Evolutionary conservation across 164 flowering plant species (phyloP), one percentile per base, ranked within the genome.

Genomic region (Taxillus chinensis): DNA sequence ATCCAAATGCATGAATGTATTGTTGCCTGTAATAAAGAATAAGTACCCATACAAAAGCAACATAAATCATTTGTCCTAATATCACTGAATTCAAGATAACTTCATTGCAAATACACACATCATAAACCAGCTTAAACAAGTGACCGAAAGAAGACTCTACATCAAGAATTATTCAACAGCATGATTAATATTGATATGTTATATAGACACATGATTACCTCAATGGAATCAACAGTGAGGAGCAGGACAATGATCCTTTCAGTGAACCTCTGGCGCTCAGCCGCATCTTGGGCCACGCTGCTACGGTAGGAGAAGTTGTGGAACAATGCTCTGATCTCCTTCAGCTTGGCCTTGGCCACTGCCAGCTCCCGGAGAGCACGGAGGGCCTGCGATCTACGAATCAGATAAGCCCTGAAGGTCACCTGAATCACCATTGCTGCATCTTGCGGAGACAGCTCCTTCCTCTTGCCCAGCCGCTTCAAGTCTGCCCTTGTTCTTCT

Each of bases 181-280:
- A 16, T 17, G 7, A 55, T 11, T 3, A n/a, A 8, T 11, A 55
- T 55, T 27, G 0, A 15, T 55, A 8, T 55, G 13, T 6, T 55
- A 55, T 5, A 55, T 55, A n/a, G 58, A 17, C 37, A 11, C 9
- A 41, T 17, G 11, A 13, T 41, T 81, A 90, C 98, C 96, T 88
- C 96, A 62, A 90, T 86, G 17, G 85, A 85, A 73, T 93, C 98
- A 57, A 90, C 96, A 57, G 96, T 85, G 63, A 93, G 87, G 14
- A 93, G 89, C 38, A 90, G 82, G 45, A 93, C 96, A 77, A 93
- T 90, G 59, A 90, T 82, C 76, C 65, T 93, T 70, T 93, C 98
- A 39, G 89, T 71, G 68, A 93, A 90, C 80, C 77, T 84, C 70
- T 93, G 98, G 14, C 81, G 86, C 62, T 93, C 97, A 71, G 77